These are phyloP conservation scores for Cylindrotheca closterium DNA, from an alignment of 108 stramenopile species.

Conservation along the genomic window DNA sequence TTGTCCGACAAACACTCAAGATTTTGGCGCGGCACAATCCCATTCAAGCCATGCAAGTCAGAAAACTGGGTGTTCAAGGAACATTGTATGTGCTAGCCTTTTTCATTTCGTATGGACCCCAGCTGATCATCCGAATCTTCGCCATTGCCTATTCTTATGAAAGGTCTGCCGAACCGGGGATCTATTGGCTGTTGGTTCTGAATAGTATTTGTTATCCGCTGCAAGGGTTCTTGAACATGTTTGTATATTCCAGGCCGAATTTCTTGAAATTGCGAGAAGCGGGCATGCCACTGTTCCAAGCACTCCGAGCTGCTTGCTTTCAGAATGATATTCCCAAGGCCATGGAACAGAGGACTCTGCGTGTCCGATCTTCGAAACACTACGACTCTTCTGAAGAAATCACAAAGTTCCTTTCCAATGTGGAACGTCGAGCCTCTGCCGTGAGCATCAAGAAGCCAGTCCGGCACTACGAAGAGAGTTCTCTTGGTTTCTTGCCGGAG, in stretches of 20 bases:
- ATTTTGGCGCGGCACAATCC: no score
- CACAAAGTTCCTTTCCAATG: no score
- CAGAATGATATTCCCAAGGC: conserved; percentile 7
- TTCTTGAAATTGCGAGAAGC: conserved; percentile 24
- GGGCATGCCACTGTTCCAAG: no score
- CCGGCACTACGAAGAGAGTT: no score
- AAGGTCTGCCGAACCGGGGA: not conserved
- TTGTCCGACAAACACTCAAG: no score
- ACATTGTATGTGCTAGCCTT: conserved; percentile 17
- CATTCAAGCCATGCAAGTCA: not conserved
- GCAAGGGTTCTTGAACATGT: conserved; percentile 56
- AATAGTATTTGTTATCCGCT: conserved; percentile 48
- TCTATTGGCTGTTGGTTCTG: conserved; percentile 32
- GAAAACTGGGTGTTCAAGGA: conserved; percentile 12
- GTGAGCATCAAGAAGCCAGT: no score
- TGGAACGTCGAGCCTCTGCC: no score
- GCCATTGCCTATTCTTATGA: conserved; percentile 5
- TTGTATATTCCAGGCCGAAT: conserved; percentile 44
- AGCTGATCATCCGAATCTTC: not conserved
- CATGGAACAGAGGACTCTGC: no score
- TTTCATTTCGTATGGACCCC: conserved; percentile 3
- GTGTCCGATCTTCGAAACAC: no score
- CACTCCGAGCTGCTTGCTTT: not conserved
- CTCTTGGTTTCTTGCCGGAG: no score
- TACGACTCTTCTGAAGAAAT: no score